Percentiles rank a stretch among this genome's conserved stretches.
These are phyloP conservation scores for Globisporangium nunn DNA, from an alignment of 352 stramenopile species.

Conservation along the genomic window DNA sequence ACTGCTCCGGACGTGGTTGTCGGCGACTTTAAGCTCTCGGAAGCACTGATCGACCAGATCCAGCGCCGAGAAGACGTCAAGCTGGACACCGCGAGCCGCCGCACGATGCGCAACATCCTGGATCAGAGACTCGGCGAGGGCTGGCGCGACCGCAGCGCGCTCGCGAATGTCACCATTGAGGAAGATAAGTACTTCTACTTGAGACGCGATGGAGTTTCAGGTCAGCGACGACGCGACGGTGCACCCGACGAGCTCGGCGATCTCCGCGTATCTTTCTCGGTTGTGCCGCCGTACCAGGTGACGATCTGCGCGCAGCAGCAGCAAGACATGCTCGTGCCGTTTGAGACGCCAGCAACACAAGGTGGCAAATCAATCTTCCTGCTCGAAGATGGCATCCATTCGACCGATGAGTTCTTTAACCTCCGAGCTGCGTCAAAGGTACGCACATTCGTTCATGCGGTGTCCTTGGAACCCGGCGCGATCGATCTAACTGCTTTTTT, in stretches of 20 bases:
- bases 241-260: constrained; percentile 31
- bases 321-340: constrained; percentile 30
- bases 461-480: neutral
- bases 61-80: constrained; percentile 41
- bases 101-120: constrained; percentile 51
- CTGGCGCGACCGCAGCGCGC: constrained; percentile 31
- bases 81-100: constrained; percentile 32
- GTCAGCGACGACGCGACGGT: neutral
- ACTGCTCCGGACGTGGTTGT: constrained; percentile 33
- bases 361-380: constrained; percentile 42
- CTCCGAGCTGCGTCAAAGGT: constrained; percentile 40
- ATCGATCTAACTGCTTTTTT: neutral
- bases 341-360: constrained; percentile 18
- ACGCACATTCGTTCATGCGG: neutral
- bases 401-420: constrained; percentile 36
- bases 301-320: constrained; percentile 53
- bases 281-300: constrained; percentile 56
- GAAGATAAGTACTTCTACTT: constrained; percentile 53
- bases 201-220: neutral
- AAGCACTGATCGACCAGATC: constrained; percentile 66
- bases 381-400: constrained; percentile 54
- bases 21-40: constrained; percentile 46
- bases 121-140: constrained; percentile 32
- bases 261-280: constrained; percentile 56
- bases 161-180: constrained; percentile 45